phyloP scores from a whole-genome alignment of 192 early-diverging fungal species.

The Haplosporangium gracile region DNA sequence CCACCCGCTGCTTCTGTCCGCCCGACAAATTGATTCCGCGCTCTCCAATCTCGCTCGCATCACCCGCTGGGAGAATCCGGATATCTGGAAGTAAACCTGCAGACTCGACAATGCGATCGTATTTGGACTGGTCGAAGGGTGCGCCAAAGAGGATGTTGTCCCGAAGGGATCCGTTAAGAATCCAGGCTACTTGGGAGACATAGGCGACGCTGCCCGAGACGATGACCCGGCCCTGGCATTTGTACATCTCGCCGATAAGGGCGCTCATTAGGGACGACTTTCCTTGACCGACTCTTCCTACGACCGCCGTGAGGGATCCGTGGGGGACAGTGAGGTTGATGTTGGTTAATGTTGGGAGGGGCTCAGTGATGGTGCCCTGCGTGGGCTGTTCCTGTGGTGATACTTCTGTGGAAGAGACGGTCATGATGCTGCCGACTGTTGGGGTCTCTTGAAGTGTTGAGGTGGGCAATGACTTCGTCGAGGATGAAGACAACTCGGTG shows the following conservation, averaged over 20 bases:
- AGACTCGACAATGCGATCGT: conserved; percentile 47
- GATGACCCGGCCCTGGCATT: conserved; percentile 60
- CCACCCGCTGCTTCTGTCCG: conserved; percentile 89
- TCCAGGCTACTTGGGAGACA: conserved; percentile 61
- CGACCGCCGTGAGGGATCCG: conserved; percentile 66
- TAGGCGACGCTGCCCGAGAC: conserved; percentile 73
- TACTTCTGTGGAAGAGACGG: conserved; percentile 30
- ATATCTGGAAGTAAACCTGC: conserved; percentile 5
- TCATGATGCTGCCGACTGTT: conserved; percentile 71
- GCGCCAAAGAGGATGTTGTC: conserved; percentile 59
- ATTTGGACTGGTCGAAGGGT: conserved; percentile 47
- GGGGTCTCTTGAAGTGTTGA: not conserved
- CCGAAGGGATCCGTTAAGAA: conserved; percentile 30
- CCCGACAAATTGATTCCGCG: conserved; percentile 73
- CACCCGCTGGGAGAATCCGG: conserved; percentile 35
- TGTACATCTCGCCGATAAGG: conserved; percentile 86
- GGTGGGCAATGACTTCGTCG: conserved; percentile 26
- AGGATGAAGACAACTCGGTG: conserved; percentile 25
- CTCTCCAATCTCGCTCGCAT: conserved; percentile 68
- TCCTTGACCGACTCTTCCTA: conserved; percentile 80
- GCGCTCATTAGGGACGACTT: conserved; percentile 80
- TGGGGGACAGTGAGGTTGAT: conserved; percentile 55
- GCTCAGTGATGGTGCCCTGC: not conserved
- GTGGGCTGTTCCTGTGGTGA: not conserved
- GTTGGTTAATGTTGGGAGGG: conserved; percentile 34